phyloP scores from a whole-genome alignment of 2,329 filamentous ascomycete species.

The Penicillium sp. region DNA sequence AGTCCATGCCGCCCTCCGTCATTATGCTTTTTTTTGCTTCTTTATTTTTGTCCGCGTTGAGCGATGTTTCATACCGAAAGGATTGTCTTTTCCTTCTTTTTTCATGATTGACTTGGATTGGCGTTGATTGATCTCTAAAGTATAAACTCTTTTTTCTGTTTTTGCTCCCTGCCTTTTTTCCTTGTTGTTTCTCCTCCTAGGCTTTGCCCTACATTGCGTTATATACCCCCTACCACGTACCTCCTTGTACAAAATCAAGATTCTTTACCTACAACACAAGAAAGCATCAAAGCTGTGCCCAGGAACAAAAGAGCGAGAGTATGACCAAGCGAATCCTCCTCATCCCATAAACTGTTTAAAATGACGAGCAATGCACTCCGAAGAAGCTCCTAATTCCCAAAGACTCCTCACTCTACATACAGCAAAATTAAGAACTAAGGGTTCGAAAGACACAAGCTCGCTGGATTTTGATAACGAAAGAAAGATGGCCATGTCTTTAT shows the following conservation, averaged over 20 bases:
- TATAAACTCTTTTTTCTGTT: not conserved
- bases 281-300: too few species aligned
- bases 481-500: not conserved
- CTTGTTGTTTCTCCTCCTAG: not conserved
- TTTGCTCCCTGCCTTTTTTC: not conserved
- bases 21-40: not conserved
- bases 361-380: too few species aligned
- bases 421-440: not conserved
- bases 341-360: too few species aligned
- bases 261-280: too few species aligned
- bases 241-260: not conserved
- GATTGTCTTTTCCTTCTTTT: not conserved
- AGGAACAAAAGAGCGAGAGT: too few species aligned
- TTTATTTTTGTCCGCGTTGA: not conserved
- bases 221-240: conserved; percentile 1
- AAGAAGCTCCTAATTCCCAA: too few species aligned
- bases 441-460: not conserved
- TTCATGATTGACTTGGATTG: not conserved
- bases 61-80: not conserved
- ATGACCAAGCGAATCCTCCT: too few species aligned
- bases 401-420: too few species aligned
- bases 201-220: not conserved
- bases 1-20: not conserved
- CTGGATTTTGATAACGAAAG: not conserved
- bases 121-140: not conserved